A percentile compares a stretch with the other conserved stretches of the same genome.
Conservation (phyloP, 2,329 filamentous ascomycete species). For the Aspergillus melleus region DNA sequence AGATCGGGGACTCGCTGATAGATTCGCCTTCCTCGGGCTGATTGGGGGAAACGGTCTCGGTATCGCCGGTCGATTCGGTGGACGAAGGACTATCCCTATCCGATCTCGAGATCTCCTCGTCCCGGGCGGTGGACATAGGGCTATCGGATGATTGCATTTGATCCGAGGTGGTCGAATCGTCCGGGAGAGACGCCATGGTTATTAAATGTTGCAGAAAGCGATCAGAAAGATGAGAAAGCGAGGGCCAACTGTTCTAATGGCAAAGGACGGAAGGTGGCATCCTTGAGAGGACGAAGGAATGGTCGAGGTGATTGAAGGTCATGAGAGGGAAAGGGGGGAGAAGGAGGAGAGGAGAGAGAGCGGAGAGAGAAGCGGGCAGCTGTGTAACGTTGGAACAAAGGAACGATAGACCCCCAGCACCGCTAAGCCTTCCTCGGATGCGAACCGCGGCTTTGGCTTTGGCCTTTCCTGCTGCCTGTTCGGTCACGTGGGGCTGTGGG, state of each 20-base stretch:
- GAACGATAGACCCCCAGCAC: not conserved
- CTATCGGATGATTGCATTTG: slow-evolving; percentile 30
- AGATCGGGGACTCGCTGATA: slow-evolving; percentile 18
- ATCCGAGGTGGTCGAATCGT: slow-evolving; percentile 27
- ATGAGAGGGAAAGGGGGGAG: not conserved
- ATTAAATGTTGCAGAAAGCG: slow-evolving; percentile 1
- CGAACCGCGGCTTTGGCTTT: slow-evolving; percentile 21
- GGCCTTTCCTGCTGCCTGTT: not conserved
- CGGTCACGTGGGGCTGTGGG: not conserved
- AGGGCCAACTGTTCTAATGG: not conserved
- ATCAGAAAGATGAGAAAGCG: not conserved
- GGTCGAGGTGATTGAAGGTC: not conserved
- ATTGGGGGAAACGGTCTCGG: slow-evolving; percentile 35
- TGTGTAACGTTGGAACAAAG: no score
- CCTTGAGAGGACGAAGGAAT: not conserved
- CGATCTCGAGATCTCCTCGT: slow-evolving; percentile 11
- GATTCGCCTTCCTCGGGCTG: slow-evolving; percentile 17
- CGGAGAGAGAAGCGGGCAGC: no score
- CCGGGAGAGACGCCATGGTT: slow-evolving; percentile 38
- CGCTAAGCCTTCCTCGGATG: slow-evolving; percentile 16
- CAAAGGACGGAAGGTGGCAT: not conserved
- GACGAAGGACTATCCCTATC: slow-evolving; percentile 8
- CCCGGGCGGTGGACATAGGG: slow-evolving; percentile 18
- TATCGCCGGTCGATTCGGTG: slow-evolving; percentile 23
- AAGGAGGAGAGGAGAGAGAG: no score